Base-by-base conservation (phyloP, 768 basidiomycete species). In the Jaapia argillacea region DNA sequence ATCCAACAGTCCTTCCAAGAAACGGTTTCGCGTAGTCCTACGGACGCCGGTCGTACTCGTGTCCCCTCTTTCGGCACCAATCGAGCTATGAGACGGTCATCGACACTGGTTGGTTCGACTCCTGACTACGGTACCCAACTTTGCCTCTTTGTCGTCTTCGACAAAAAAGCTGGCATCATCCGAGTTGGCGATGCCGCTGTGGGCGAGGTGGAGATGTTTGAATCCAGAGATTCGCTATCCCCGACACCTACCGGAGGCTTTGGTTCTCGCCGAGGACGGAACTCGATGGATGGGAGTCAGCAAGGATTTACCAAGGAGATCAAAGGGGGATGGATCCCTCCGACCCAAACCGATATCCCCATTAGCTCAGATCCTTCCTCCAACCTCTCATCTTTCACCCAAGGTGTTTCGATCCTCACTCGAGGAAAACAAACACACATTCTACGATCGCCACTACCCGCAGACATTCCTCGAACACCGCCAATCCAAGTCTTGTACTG, bases 151-250 rank as follows among this genome's bases (percentile, higher is more conserved):
- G 77, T 86, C 45, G 65, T 80, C 20, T 91, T 91, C 56, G 88
- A 91, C 59, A 90, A 90, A 64, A 91, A 85, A 54, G 86, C 86
- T 2, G 75, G 79, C n/a, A 65, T 85, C 61, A 88, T 91, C 51
- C 81, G 88, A 18, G 57, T 90, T 20, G 75, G 77, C 4, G 87
- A 90, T 58, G 77, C 88, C 24, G 79, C 83, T 20, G 88, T 88
- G 5, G 76, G 81, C 25, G 88, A 91, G 57, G 69, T 90, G 21
- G 79, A 84, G 33, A 61, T 88, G 43, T 72, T 69, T 47, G 72
- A 74, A 35, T 54, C 48, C 49, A 23, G 58, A 46, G 36, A 37
- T 33, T 40, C 48, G 4, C 46, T 50, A 22, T 37, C 51, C 3
- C 28, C 28, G 28, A 33, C 28, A 16, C 16, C 28, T 16, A 10